These are phyloP conservation scores for Exophiala spinifera DNA, from an alignment of 2,329 filamentous ascomycete species.

Conservation along the genomic window DNA sequence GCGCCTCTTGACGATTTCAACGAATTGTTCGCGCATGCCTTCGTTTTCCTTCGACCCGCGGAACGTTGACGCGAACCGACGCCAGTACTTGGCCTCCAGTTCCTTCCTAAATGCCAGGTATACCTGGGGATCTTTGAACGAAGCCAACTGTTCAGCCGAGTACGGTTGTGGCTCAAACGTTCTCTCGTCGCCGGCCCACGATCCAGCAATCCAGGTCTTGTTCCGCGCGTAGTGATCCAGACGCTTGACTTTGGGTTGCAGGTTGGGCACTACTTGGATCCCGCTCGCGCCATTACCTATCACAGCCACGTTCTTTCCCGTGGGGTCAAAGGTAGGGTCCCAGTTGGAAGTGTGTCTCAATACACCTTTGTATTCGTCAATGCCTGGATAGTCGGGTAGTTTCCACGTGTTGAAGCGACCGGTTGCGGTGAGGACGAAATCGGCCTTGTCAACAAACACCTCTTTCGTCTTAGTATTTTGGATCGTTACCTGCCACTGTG, in stretches of 20 bases:
- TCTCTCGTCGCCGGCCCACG: conserved; percentile 36
- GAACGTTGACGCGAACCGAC: conserved; percentile 26
- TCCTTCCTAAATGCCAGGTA: conserved; percentile 36
- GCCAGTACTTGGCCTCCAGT: conserved; percentile 33
- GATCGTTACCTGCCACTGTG: no score
- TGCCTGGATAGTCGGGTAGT: conserved; percentile 30
- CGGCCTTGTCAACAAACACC: conserved; percentile 35
- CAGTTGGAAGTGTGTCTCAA: conserved; percentile 44
- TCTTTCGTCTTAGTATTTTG: conserved; percentile 15
- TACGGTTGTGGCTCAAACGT: conserved; percentile 28
- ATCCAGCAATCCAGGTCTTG: conserved; percentile 32
- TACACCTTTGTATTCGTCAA: conserved; percentile 35
- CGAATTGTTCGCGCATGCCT: conserved; percentile 17
- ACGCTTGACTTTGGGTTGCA: conserved; percentile 37
- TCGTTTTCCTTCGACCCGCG: conserved; percentile 22
- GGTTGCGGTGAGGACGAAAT: conserved; percentile 58
- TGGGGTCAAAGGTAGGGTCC: conserved; percentile 41
- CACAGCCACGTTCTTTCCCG: conserved; percentile 29
- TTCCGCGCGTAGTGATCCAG: conserved; percentile 31
- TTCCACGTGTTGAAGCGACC: conserved; percentile 48
- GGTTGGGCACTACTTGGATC: conserved; percentile 36
- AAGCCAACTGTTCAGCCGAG: conserved; percentile 26
- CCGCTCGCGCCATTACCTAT: conserved; percentile 33
- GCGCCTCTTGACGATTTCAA: conserved; percentile 25
- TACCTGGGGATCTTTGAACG: conserved; percentile 24